Base-by-base conservation (phyloP, 495 filamentous ascomycete species). In the Emericellopsis terricola region DNA sequence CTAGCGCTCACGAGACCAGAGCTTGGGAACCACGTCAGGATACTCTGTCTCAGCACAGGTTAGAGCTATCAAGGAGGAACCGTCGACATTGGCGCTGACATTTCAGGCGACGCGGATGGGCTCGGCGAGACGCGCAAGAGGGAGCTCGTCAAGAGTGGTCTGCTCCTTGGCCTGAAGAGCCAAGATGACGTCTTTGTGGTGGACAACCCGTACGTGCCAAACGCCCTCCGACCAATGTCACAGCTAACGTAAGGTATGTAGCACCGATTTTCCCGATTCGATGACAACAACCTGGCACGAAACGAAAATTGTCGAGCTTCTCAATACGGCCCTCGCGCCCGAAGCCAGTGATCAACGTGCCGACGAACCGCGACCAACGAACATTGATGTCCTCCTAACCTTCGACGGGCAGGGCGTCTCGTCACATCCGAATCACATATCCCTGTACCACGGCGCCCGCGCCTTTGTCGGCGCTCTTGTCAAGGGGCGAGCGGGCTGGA, bases 41-140 rank as follows among this genome's bases (percentile, higher is more conserved):
- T 97, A 42, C 64, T 97, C 20, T 97, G 89, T 55, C 59, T 97
- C 34, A 87, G 81, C 52, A 84, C 69, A 41, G 81, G 80, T 75
- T 63, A 19, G 64, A 26, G 11, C 11, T 26, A 6, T 26, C 6
- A 6, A 11, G 23, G 6, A 26, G 23, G 23, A 6, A 11, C 11
- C 11, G 23, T 26, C 11, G 15, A 23, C 33, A 14, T 24, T 2
- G 8, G 8, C 8, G 7, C 19, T 20, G 21, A 33, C 43, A 13
- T 34, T 38, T 19, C 38, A 73, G 82, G 84, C 31, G 64, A 94
- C 48, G 84, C 89, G 15, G 82, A 89, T 43, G 82, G 83, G 13
- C 68, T 94, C 19, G 89, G 89, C 37, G 66, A 77, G 37, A 76
- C 70, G 29, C 69, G 89, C 39, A 81, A 80, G 49, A 67, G 71